A percentile compares a stretch with the other conserved stretches of the same genome.
Conservation (phyloP, 192 early-diverging fungal species). For the Coemansia sp. region DNA sequence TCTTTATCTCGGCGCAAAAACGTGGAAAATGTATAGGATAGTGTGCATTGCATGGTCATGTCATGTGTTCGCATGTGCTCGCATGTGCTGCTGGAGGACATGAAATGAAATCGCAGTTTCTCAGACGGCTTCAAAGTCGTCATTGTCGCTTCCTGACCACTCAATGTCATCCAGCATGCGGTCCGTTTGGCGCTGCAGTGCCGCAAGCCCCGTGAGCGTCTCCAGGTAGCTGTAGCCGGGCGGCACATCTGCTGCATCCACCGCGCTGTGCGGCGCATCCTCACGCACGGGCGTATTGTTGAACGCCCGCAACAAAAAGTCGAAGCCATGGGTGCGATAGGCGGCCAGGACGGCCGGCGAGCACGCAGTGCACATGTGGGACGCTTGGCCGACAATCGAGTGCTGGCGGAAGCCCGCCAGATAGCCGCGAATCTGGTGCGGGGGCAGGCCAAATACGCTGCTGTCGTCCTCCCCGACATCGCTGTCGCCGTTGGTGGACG, state of each 20-base stretch:
- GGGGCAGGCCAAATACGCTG: slow-evolving; percentile 66
- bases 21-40: neutral
- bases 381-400: slow-evolving; percentile 75
- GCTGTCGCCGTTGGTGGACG: neutral
- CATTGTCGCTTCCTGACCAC: slow-evolving; percentile 60
- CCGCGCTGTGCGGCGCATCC: slow-evolving; percentile 18
- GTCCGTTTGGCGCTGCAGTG: slow-evolving; percentile 77
- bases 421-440: slow-evolving; percentile 95
- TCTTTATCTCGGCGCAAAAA: too few relatives aligned
- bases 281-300: slow-evolving; percentile 45
- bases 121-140: slow-evolving; percentile 30
- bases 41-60: neutral
- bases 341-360: slow-evolving; percentile 54
- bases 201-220: slow-evolving; percentile 74
- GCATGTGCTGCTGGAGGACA: neutral
- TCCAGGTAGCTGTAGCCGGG: slow-evolving; percentile 72
- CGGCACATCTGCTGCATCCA: slow-evolving; percentile 1
- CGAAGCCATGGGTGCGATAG: slow-evolving; percentile 62
- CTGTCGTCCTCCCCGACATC: slow-evolving; percentile 16
- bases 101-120: neutral
- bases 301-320: slow-evolving; percentile 71
- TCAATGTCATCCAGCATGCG: slow-evolving; percentile 62
- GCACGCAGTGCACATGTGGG: slow-evolving; percentile 88
- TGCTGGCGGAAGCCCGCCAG: slow-evolving; percentile 80
- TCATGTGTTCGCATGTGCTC: neutral